Evolutionary conservation across 2,329 filamentous ascomycete genomes (phyloP).

Genomic region (Colletotrichum scovillei): DNA sequence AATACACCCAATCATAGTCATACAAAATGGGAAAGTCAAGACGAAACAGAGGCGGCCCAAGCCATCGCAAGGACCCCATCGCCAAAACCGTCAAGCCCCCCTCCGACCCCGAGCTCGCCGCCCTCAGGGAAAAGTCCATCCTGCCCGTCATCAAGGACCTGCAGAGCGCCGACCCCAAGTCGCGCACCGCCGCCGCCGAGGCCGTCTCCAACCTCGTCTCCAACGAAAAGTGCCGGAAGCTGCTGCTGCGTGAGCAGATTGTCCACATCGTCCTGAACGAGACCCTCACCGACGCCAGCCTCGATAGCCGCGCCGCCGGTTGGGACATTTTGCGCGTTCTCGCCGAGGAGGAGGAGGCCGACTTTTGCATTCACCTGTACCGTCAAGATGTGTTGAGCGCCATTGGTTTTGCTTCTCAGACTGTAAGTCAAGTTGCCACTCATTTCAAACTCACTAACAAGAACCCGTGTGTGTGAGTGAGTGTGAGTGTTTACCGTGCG

Average conservation of each 20-base stretch:
- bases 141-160: conserved; percentile 72
- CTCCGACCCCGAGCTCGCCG: conserved; percentile 71
- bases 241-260: conserved; percentile 74
- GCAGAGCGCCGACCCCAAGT: conserved; percentile 67
- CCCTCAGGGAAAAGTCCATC: conserved; percentile 72
- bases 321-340: conserved; percentile 74
- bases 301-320: conserved; percentile 74
- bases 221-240: conserved; percentile 70
- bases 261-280: conserved; percentile 72
- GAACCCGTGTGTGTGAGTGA: neutral
- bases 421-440: conserved; percentile 51
- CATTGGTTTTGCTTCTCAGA: conserved; percentile 65
- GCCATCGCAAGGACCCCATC: conserved; percentile 65
- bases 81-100: conserved; percentile 70
- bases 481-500: neutral
- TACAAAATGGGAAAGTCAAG: conserved; percentile 69
- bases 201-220: conserved; percentile 72
- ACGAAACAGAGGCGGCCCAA: conserved; percentile 60
- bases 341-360: conserved; percentile 71
- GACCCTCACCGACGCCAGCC: conserved; percentile 70
- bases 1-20: neutral
- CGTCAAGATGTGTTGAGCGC: conserved; percentile 71
- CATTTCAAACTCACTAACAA: neutral
- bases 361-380: conserved; percentile 75
- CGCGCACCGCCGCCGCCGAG: conserved; percentile 67